These are phyloP conservation scores for Coprinopsis sp. DNA, from an alignment of 768 basidiomycete species.

Conservation along the genomic window DNA sequence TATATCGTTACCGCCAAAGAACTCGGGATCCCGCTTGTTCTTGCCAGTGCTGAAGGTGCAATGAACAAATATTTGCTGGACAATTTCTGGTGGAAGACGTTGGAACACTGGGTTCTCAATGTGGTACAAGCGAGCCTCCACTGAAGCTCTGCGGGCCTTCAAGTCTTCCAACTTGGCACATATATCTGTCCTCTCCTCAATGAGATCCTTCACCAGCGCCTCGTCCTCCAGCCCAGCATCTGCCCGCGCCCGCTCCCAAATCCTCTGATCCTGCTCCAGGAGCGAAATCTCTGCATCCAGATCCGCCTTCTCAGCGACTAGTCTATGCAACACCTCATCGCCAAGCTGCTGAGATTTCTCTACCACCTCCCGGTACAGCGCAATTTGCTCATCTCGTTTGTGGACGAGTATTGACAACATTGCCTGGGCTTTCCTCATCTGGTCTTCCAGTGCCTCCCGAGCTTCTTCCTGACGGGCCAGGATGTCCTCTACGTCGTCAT, in stretches of 20 bases:
- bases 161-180: not conserved
- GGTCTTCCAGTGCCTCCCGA: not conserved
- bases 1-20: not conserved
- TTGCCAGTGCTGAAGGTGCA: not conserved
- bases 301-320: not conserved
- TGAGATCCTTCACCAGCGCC: not conserved
- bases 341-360: not conserved
- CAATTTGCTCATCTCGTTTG: not conserved
- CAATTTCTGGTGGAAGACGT: not conserved
- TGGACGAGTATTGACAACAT: not conserved
- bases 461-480: not conserved
- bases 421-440: constrained; percentile 1
- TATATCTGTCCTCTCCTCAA: not conserved
- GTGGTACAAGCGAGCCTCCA: not conserved
- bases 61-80: constrained; percentile 1
- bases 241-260: not conserved
- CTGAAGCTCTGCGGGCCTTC: not conserved
- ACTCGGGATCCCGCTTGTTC: not conserved
- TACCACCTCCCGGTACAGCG: not conserved
- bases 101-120: not conserved
- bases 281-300: not conserved
- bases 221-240: not conserved
- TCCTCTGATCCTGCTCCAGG: not conserved
- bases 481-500: not conserved
- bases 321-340: not conserved